Conservation (phyloP, 306 rosid genomes). For the Vigna mungo region DNA sequence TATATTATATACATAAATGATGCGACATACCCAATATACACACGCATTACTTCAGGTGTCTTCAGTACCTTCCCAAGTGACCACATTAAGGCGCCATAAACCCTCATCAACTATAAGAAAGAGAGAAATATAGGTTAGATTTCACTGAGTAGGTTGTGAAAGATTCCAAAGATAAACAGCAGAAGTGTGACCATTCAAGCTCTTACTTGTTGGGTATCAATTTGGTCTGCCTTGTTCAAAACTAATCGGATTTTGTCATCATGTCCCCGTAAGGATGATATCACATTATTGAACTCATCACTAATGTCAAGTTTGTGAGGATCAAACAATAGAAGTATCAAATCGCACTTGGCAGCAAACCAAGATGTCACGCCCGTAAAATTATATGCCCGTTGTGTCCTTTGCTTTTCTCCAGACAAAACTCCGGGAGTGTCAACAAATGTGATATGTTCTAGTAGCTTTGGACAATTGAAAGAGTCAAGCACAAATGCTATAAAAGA, state of each 20-base stretch:
- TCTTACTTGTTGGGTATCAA: slow-evolving; percentile 87
- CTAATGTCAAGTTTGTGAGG: slow-evolving; percentile 96
- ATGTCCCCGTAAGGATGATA: slow-evolving; percentile 85
- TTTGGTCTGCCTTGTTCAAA: slow-evolving; percentile 92
- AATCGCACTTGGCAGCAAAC: slow-evolving; percentile 95
- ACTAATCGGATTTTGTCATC: slow-evolving; percentile 95
- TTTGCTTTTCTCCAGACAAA: slow-evolving; percentile 93
- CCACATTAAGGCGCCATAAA: slow-evolving; percentile 98
- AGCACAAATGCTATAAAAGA: slow-evolving; percentile 16
- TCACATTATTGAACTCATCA: slow-evolving; percentile 93
- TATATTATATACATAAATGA: not conserved
- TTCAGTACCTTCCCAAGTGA: slow-evolving; percentile 93
- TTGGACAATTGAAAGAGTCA: slow-evolving; percentile 29
- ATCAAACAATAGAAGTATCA: slow-evolving; percentile 83
- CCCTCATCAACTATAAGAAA: slow-evolving; percentile 82
- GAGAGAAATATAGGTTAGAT: slow-evolving; percentile 23
- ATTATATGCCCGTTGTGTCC: slow-evolving; percentile 87
- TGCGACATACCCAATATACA: slow-evolving; percentile 82
- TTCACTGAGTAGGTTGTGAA: slow-evolving; percentile 8
- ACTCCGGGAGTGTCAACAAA: slow-evolving; percentile 97
- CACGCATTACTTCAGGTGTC: slow-evolving; percentile 94
- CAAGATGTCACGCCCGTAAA: slow-evolving; percentile 94
- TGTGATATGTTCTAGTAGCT: slow-evolving; percentile 88
- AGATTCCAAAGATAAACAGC: slow-evolving; percentile 24
- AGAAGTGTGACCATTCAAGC: slow-evolving; percentile 10